Evolutionary conservation across 2,329 filamentous ascomycete genomes (phyloP).

Genomic region (Emmonsiellopsis sp.): DNA sequence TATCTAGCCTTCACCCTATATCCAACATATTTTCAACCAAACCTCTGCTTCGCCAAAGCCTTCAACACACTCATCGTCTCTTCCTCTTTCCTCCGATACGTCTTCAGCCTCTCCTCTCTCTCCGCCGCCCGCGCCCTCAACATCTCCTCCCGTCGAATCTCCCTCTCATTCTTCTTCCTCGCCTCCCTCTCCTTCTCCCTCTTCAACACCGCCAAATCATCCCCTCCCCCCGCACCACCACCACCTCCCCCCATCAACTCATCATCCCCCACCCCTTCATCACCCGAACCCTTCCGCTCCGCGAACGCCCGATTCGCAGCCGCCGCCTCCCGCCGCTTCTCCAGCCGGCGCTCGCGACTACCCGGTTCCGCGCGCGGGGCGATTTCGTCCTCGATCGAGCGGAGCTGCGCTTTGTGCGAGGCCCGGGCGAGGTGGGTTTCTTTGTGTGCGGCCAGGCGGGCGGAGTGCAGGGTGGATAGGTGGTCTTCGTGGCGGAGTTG

Average conservation of each 20-base stretch:
- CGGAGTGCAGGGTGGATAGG: neutral
- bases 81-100: constrained; percentile 67
- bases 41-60: constrained; percentile 68
- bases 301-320: constrained; percentile 64
- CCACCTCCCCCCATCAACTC: constrained; percentile 69
- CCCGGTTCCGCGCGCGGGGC: constrained; percentile 74
- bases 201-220: constrained; percentile 53
- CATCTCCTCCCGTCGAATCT: constrained; percentile 73
- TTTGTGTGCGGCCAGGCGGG: constrained; percentile 47
- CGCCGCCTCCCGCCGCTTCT: constrained; percentile 69
- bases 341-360: constrained; percentile 70
- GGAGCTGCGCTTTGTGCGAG: constrained; percentile 25
- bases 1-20: too few relatives aligned
- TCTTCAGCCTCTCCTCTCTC: constrained; percentile 64
- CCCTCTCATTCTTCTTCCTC: constrained; percentile 71
- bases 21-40: constrained; percentile 43
- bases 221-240: constrained; percentile 31
- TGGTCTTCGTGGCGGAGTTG: constrained; percentile 40
- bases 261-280: constrained; percentile 52
- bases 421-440: constrained; percentile 57
- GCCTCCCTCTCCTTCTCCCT: constrained; percentile 55
- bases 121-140: constrained; percentile 65
- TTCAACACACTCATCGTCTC: constrained; percentile 74
- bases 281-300: constrained; percentile 46
- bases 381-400: constrained; percentile 55